phyloP scores from a whole-genome alignment of 345 rosid species.

The Clausena lansium region DNA sequence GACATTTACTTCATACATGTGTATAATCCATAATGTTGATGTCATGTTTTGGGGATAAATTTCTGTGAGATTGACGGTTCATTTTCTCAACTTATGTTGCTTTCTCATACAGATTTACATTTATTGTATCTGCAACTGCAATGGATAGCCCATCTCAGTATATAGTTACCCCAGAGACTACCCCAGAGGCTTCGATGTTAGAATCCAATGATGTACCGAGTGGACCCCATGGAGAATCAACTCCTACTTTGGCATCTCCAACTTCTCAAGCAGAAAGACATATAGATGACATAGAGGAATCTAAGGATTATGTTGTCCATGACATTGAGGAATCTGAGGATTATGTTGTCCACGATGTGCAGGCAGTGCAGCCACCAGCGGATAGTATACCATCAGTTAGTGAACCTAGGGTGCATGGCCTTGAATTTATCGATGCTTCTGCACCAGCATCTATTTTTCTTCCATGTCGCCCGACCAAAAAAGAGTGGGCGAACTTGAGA shows the following conservation, averaged over 20 bases:
- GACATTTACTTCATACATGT: neutral
- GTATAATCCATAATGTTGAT: neutral
- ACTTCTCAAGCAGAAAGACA: neutral
- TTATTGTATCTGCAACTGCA: neutral
- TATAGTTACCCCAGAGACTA: neutral
- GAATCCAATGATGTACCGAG: slow-evolving; percentile 8
- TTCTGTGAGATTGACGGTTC: neutral
- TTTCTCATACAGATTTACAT: neutral
- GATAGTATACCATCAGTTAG: neutral
- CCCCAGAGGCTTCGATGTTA: neutral
- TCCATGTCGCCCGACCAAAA: slow-evolving; percentile 26
- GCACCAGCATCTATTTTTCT: slow-evolving; percentile 25
- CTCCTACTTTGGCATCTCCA: neutral
- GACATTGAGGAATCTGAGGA: neutral
- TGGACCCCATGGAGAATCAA: slow-evolving; percentile 14
- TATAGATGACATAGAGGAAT: neutral
- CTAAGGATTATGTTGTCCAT: slow-evolving; percentile 2
- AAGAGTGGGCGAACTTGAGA: slow-evolving; percentile 27
- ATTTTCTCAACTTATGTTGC: neutral
- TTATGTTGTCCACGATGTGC: neutral
- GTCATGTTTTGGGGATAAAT: neutral
- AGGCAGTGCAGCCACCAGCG: neutral
- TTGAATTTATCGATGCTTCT: neutral
- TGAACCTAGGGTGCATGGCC: neutral
- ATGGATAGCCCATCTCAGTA: slow-evolving; percentile 13